Evolutionary conservation across 352 stramenopile species (phyloP), one percentile per base, ranked within the genome.

Genomic region (Chrysophaeum taylorii): DNA sequence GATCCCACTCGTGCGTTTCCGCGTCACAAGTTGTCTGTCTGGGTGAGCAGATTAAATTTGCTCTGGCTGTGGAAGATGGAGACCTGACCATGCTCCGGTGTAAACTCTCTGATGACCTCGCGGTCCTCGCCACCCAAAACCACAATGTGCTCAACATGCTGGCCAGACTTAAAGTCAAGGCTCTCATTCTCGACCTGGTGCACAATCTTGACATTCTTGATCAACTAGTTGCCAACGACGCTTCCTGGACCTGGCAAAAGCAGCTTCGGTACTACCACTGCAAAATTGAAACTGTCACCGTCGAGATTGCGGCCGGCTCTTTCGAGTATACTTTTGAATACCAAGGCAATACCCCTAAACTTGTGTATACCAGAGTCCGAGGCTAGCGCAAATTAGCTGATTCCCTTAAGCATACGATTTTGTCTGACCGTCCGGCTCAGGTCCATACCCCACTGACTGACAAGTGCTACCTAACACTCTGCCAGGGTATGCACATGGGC

Each of bases 281-380:
- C 12, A 84, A 87, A 53, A 42, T 73, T 25, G 61, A 82, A 7
- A 70, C 79, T 14, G 82, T 74, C 69, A 57, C 81, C 23, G 83
- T 90, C 43, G 74, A 75, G 1, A 92, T 92, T 82, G 84, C 86
- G 70, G 82, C 93, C 61, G 87, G 87, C 0, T 72, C 79, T 53
- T 95, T 96, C 61, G 79, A 85, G 42, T 97, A 97, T 74, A 94
- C 88, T 43, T 97, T 95, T 73, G 91, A 97, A 72, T 97, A 97
- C 77, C 91, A 96, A 66, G 91, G 92, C 25, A 96, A 96, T 67
- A 85, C 87, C 2, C 76, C 81, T 0, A 96, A 96, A 73, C 80
- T 97, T 29, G 92, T n/a, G n/a, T n/a, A n/a, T n/a, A n/a, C n/a
- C n/a, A n/a, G n/a, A n/a, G n/a, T n/a, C n/a, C n/a, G n/a, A n/a